Conservation (phyloP, 805 yeast genomes). For the Torulaspora delbrueckii region DNA sequence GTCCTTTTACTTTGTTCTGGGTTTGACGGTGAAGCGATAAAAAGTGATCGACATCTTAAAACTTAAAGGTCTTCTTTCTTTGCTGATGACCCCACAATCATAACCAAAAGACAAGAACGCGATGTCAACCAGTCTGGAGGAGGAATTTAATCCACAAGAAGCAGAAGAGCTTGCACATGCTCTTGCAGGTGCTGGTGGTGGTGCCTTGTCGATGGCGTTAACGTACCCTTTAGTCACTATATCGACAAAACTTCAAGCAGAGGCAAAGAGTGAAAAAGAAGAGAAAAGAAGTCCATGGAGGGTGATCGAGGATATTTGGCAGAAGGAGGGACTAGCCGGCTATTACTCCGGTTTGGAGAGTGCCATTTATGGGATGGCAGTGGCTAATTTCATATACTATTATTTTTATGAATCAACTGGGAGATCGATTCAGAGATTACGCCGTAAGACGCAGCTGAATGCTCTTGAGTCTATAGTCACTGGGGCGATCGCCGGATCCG, state of each 20-base stretch:
- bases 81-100: not conserved
- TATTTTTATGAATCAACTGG: conserved; percentile 79
- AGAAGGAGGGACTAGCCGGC: conserved; percentile 59
- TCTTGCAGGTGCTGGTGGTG: conserved; percentile 92
- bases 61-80: not conserved
- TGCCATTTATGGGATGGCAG: conserved; percentile 78
- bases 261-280: conserved; percentile 20
- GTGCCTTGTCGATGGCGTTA: conserved; percentile 77
- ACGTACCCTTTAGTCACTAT: conserved; percentile 87
- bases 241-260: conserved; percentile 77
- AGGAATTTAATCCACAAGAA: conserved; percentile 31
- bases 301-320: conserved; percentile 46
- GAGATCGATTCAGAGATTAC: conserved; percentile 37
- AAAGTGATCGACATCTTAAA: not conserved
- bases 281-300: conserved; percentile 26
- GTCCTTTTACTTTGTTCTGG: not conserved
- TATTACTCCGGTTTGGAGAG: conserved; percentile 83
- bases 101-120: not conserved
- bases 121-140: conserved; percentile 5
- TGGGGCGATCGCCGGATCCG: conserved; percentile 83
- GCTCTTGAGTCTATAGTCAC: conserved; percentile 66
- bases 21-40: not conserved
- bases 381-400: conserved; percentile 85
- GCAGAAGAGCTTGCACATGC: conserved; percentile 63
- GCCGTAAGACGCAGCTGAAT: conserved; percentile 38